Base-by-base conservation (phyloP, 2,329 filamentous ascomycete genomes). In the Dactylellina cionopaga region DNA sequence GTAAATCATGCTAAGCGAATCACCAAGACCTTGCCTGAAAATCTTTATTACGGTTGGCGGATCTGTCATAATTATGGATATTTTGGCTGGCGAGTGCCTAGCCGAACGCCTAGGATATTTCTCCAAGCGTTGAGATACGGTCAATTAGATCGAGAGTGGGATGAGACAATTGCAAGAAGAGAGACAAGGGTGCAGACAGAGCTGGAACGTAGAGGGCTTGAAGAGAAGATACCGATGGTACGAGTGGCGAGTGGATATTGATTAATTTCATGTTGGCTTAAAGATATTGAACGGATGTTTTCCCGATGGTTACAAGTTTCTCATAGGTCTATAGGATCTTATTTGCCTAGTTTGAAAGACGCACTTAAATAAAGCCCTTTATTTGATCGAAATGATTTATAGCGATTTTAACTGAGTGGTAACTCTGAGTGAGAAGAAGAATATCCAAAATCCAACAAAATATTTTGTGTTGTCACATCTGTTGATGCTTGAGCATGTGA, bases 31-130 rank as follows among this genome's bases (percentile, higher is more conserved):
- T 15, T 72, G 13, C 68, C 68, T 9, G 68, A 72, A 31, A 52
- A 72, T 49, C 27, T 72, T 9, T 72, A 72, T 43, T 65, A 72
- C n/a, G 59, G 59, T 2, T 72, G 68, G 68, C 52, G 68, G 31
- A 49, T 72, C 15, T 65, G 68, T 39, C 68, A 72, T 29, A 72
- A 72, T 31, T 72, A 72, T 17, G 68, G 68, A 19, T 72, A 72
- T 60, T 72, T 72, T 46, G 68, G 52, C 2, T 72, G 68, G 68
- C 41, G 19, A 13, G 59, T 64, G 5, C 68, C 68, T 2, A 37
- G 39, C 2, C 15, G 19, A 17, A 72, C 68, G 7, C 31, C 52
- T 2, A 47, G 68, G 13, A 25, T 24, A 10, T 72, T 72, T 29
- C 9, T 54, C 1, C 68, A 72, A 31, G 51, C 68, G 9, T 6